Percentiles rank a stretch among this genome's conserved stretches.
Conservation (phyloP, 208 protist genomes). For the Novymonas esmeraldas region DNA sequence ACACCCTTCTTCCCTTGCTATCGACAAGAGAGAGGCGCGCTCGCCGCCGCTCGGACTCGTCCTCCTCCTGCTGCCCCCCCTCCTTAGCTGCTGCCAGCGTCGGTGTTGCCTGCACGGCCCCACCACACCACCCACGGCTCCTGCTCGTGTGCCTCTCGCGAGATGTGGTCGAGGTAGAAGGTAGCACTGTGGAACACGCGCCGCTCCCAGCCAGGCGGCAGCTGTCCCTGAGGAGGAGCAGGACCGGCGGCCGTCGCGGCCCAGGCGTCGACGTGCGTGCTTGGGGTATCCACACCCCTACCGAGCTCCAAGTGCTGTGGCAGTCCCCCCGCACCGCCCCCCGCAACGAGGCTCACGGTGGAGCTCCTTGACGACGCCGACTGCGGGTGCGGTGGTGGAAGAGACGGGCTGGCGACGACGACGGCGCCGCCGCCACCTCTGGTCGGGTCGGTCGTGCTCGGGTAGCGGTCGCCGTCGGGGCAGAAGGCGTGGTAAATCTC, state of each 20-base stretch:
- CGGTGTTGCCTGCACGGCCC: conserved; percentile 20
- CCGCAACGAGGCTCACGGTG: too few relatives aligned
- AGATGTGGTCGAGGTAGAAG: conserved; percentile 70
- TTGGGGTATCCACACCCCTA: too few relatives aligned
- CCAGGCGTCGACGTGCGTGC: too few relatives aligned
- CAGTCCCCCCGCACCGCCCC: too few relatives aligned
- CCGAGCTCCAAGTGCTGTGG: too few relatives aligned
- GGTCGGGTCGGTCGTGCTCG: too few relatives aligned
- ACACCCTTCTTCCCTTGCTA: too few relatives aligned
- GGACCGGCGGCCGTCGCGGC: neutral
- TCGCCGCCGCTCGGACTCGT: conserved; percentile 5
- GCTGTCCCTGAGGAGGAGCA: conserved; percentile 2
- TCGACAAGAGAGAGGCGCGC: too few relatives aligned
- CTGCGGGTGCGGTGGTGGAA: too few relatives aligned
- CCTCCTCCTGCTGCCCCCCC: neutral
- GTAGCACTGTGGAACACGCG: conserved; percentile 42
- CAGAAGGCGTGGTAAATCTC: conserved; percentile 37
- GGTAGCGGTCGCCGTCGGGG: conserved; percentile 11
- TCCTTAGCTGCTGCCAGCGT: neutral
- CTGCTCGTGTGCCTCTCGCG: conserved; percentile 65
- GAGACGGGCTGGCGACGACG: too few relatives aligned
- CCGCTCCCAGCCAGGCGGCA: conserved; percentile 71
- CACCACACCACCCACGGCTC: conserved; percentile 64
- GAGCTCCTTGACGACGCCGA: too few relatives aligned
- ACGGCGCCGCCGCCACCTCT: too few relatives aligned